phyloP scores from a whole-genome alignment of 495 filamentous ascomycete genomes.

The Darksidea phi region DNA sequence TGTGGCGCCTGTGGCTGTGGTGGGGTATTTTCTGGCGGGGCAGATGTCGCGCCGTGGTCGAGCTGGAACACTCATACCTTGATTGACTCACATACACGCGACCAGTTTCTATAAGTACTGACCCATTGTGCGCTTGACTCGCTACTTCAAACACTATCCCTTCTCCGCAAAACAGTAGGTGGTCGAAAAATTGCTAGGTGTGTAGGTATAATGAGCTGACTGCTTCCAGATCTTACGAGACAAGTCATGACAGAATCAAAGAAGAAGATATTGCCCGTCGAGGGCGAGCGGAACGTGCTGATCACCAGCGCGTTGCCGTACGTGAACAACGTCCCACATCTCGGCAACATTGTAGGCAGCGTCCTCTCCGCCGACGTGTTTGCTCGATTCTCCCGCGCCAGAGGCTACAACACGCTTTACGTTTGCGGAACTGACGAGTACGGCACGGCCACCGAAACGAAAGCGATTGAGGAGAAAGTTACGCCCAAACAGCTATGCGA shows the following conservation, averaged over 20 bases:
- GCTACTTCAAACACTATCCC: neutral
- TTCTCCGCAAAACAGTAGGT: neutral
- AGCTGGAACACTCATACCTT: too few species aligned
- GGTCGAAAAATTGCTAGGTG: neutral
- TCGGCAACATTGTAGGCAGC: slow-evolving; percentile 82
- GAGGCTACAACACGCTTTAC: slow-evolving; percentile 63
- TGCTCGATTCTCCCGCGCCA: slow-evolving; percentile 68
- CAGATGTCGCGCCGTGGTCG: neutral
- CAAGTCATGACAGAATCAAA: slow-evolving; percentile 25
- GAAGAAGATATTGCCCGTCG: slow-evolving; percentile 49
- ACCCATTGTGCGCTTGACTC: neutral
- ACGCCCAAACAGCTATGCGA: slow-evolving; percentile 73
- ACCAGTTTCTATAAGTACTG: neutral
- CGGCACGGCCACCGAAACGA: slow-evolving; percentile 85
- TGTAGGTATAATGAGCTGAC: neutral
- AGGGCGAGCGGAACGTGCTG: slow-evolving; percentile 53
- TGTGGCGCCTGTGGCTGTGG: neutral
- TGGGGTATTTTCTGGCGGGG: slow-evolving; percentile 5
- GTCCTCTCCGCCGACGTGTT: slow-evolving; percentile 84
- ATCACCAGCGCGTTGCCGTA: slow-evolving; percentile 60
- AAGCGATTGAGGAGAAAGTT: slow-evolving; percentile 65
- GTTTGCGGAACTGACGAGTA: slow-evolving; percentile 76
- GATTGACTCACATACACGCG: neutral
- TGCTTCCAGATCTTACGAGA: neutral
- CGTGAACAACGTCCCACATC: slow-evolving; percentile 84